These are phyloP conservation scores for Microbotryum scabiosae DNA, from an alignment of 1,284 basidiomycete genomes.

Conservation along the genomic window DNA sequence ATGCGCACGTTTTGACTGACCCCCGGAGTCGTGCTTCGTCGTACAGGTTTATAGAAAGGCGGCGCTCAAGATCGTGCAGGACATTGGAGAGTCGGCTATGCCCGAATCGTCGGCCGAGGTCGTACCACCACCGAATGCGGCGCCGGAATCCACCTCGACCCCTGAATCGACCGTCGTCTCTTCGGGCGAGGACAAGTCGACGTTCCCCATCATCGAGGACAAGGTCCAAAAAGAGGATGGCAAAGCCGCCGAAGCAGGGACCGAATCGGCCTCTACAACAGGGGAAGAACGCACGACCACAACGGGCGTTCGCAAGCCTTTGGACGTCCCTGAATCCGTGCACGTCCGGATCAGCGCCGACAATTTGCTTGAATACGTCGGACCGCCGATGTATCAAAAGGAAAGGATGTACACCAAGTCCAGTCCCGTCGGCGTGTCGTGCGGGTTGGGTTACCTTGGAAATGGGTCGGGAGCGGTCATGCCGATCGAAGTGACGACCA, in stretches of 20 bases:
- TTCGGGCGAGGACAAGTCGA: conserved; percentile 7
- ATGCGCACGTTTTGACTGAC: neutral
- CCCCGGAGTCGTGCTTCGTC: neutral
- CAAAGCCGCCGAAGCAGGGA: conserved; percentile 26
- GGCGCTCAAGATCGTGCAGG: conserved; percentile 81
- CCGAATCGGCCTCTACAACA: conserved; percentile 35
- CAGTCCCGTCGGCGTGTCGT: conserved; percentile 86
- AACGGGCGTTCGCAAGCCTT: conserved; percentile 47
- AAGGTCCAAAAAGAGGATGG: conserved; percentile 29
- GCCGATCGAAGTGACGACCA: conserved; percentile 88
- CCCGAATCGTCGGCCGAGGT: conserved; percentile 54
- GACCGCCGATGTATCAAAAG: conserved; percentile 90
- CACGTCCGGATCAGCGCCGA: conserved; percentile 74
- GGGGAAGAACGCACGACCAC: conserved; percentile 43
- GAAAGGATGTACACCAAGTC: conserved; percentile 76
- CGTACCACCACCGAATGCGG: conserved; percentile 25
- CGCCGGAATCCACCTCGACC: conserved; percentile 21
- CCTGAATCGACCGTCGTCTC: conserved; percentile 23
- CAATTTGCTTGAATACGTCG: conserved; percentile 91
- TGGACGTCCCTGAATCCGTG: conserved; percentile 70
- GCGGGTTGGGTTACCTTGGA: conserved; percentile 87
- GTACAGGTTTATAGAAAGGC: conserved; percentile 94
- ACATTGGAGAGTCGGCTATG: conserved; percentile 79
- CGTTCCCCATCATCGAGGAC: conserved; percentile 15
- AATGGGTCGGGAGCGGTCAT: conserved; percentile 94